Base-by-base conservation (phyloP, 345 rosid genomes). In the Eucalyptus urophylla region DNA sequence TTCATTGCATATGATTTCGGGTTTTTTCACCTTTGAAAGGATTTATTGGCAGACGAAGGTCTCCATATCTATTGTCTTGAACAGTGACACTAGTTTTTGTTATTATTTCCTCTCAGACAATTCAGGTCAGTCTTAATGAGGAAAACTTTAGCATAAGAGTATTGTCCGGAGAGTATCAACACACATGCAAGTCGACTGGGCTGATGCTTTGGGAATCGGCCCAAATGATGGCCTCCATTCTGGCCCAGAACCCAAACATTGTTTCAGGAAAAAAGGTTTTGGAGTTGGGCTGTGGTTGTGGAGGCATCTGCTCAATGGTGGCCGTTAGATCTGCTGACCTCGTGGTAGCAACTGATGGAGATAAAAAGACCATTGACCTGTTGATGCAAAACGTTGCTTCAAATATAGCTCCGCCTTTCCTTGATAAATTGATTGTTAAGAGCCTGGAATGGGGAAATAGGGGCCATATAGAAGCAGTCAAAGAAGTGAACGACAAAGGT, bases 121-220 rank as follows among this genome's bases (percentile, higher is more conserved):
- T 92, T 56, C 94, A 92, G 87, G 87, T 97, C 85, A 91, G 92
- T 90, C 90, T 95, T 54, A 89, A 76, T 53, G 95, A 91, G 44
- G 88, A 88, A 81, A 50, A 67, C 90, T 94, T 96, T 92, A 92
- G 89, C 92, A 93, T 96, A 60, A 92, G 92, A 90, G 94, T 95
- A 49, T 87, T 94, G 53, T 96, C 99, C 81, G 95, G 93, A 92
- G 99, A 95, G 89, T 93, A 95, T 90, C 98, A 97, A 92, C 99
- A 97, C 89, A 96, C 98, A 25, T 97, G 97, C 92, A 97, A 94
- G 92, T 97, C 97, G 44, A 97, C 98, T 21, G 99, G 99, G 81
- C 88, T 97, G 91, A 97, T 97, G 98, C 94, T 97, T 14, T 97
- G 99, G 99, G 99, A 97, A 92, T 97, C 99, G 53, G 99, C 99